These are phyloP conservation scores for Danielozyma ontarioensis DNA, from an alignment of 805 yeast species.

Conservation along the genomic window DNA sequence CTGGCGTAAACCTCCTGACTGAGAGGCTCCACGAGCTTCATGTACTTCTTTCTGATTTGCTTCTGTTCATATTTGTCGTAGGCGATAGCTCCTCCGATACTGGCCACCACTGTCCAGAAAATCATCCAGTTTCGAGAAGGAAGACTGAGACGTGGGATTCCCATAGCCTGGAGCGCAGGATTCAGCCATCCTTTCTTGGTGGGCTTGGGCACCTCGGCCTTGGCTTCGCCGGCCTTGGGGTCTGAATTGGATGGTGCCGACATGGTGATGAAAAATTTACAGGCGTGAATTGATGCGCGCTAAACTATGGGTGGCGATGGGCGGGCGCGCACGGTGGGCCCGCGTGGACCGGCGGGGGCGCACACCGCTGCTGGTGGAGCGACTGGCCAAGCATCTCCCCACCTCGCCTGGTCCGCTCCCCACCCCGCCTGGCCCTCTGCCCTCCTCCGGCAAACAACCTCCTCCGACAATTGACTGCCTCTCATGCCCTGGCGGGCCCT, in stretches of 20 bases:
- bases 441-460: too few species aligned
- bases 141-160: slow-evolving; percentile 67
- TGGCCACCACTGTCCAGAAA: slow-evolving; percentile 69
- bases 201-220: slow-evolving; percentile 1
- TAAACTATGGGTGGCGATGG: too few species aligned
- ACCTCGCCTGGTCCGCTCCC: too few species aligned
- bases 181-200: slow-evolving; percentile 49
- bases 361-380: too few species aligned
- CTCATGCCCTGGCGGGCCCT: too few species aligned
- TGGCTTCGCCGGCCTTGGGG: neutral
- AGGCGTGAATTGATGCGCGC: too few species aligned
- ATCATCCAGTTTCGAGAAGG: slow-evolving; percentile 94
- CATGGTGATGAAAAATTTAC: too few species aligned
- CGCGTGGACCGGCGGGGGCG: too few species aligned
- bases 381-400: too few species aligned
- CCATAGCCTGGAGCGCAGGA: slow-evolving; percentile 83
- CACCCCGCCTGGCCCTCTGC: too few species aligned
- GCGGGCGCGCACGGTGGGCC: too few species aligned
- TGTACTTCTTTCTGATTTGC: slow-evolving; percentile 59
- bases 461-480: too few species aligned
- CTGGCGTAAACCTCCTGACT: slow-evolving; percentile 44
- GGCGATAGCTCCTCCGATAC: slow-evolving; percentile 65
- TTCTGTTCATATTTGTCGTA: slow-evolving; percentile 77
- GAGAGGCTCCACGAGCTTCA: slow-evolving; percentile 50
- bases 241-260: neutral